Percentiles rank a stretch among this genome's conserved stretches.
Evolutionary conservation across 192 early-diverging fungal species (phyloP).

Genomic region (Rhizophagus sp.): DNA sequence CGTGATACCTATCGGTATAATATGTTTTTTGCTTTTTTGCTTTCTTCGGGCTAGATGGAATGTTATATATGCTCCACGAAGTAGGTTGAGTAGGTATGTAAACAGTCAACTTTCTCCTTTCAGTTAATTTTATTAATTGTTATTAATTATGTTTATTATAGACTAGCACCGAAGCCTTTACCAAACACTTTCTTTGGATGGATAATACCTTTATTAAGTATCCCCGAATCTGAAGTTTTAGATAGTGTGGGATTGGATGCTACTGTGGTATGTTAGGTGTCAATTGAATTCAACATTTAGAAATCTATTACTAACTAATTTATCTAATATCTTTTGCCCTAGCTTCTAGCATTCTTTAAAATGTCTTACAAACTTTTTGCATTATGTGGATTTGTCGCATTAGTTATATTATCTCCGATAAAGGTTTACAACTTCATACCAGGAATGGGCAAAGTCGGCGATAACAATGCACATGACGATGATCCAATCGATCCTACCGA

Average conservation of each 20-base stretch:
- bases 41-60: slow-evolving; percentile 42
- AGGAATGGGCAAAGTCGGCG: not conserved
- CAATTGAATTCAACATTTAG: not conserved
- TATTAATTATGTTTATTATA: slow-evolving; percentile 23
- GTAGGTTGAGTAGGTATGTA: slow-evolving; percentile 37
- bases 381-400: slow-evolving; percentile 49
- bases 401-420: slow-evolving; percentile 49
- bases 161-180: slow-evolving; percentile 47
- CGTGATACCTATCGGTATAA: slow-evolving; percentile 28
- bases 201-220: slow-evolving; percentile 49
- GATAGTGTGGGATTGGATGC: slow-evolving; percentile 60
- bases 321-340: not conserved
- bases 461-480: not conserved
- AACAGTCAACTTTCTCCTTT: not conserved
- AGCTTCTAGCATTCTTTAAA: slow-evolving; percentile 58
- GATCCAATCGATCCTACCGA: not conserved
- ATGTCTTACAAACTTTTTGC: slow-evolving; percentile 52
- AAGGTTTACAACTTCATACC: slow-evolving; percentile 30
- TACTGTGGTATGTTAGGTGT: slow-evolving; percentile 44
- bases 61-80: slow-evolving; percentile 43
- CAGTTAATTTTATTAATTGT: not conserved
- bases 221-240: slow-evolving; percentile 45
- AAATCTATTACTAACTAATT: not conserved
- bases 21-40: slow-evolving; percentile 42
- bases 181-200: slow-evolving; percentile 52